Percentiles rank a stretch among this genome's conserved stretches.
Conservation (phyloP, 345 rosid genomes). For the Sisymbrium altissimum region DNA sequence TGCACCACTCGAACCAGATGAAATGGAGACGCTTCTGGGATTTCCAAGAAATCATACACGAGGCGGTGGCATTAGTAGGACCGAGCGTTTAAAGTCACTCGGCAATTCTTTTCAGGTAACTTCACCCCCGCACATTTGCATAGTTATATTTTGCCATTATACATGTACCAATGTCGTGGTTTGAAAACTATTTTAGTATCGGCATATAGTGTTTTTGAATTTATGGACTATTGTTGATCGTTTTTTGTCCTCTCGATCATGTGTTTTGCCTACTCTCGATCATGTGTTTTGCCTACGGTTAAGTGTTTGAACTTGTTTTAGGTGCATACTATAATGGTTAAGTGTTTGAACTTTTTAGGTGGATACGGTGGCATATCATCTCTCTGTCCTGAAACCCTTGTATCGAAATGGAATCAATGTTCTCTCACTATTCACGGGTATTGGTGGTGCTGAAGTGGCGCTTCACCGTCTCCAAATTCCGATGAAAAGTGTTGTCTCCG, state of each 20-base stretch:
- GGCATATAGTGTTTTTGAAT: not conserved
- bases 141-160: not conserved
- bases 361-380: slow-evolving; percentile 91
- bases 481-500: slow-evolving; percentile 67
- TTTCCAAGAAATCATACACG: slow-evolving; percentile 91
- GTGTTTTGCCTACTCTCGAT: not conserved
- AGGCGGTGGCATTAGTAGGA: slow-evolving; percentile 89
- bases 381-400: slow-evolving; percentile 57
- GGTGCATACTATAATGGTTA: slow-evolving; percentile 60
- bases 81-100: slow-evolving; percentile 78
- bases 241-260: not conserved
- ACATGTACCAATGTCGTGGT: not conserved
- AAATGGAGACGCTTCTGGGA: slow-evolving; percentile 83
- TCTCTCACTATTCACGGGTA: slow-evolving; percentile 87
- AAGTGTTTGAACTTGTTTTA: slow-evolving; percentile 26
- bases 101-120: slow-evolving; percentile 91
- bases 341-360: slow-evolving; percentile 43
- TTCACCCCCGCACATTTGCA: not conserved
- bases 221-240: too few relatives aligned
- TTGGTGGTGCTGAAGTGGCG: slow-evolving; percentile 95
- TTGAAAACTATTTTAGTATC: not conserved
- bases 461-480: slow-evolving; percentile 69
- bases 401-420: slow-evolving; percentile 67
- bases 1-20: slow-evolving; percentile 91
- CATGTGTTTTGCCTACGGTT: not conserved